Evolutionary conservation across 371 early-diverging fungal genomes (phyloP).

Genomic region (Lichtheimia hyalospora): DNA sequence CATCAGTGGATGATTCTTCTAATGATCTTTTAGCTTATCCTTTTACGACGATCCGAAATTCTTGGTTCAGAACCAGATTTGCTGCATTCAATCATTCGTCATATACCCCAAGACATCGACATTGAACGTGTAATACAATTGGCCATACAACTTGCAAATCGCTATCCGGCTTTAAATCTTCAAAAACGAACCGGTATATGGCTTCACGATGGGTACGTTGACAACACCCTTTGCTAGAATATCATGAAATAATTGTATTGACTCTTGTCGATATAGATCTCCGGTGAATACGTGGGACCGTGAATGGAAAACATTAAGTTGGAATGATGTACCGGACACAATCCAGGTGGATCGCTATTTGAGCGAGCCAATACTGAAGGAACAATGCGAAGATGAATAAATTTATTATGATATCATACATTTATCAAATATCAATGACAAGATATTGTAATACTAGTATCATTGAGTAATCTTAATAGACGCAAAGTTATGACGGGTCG

Average conservation of each 20-base stretch:
- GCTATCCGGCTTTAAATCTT: conserved; percentile 44
- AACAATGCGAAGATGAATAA: conserved; percentile 54
- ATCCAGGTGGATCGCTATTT: conserved; percentile 38
- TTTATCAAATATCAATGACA: no score
- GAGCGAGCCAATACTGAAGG: conserved; percentile 23
- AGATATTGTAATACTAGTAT: no score
- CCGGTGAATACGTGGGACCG: conserved; percentile 38
- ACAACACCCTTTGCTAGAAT: not conserved
- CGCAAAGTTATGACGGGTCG: no score
- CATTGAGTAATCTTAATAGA: no score
- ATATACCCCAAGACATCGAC: conserved; percentile 58
- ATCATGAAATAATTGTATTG: not conserved
- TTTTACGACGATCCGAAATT: conserved; percentile 52
- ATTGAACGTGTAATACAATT: conserved; percentile 49
- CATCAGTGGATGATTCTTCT: not conserved
- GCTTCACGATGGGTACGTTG: conserved; percentile 51
- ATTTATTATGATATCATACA: no score
- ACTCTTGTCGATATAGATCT: conserved; percentile 21
- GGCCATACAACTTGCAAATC: conserved; percentile 44
- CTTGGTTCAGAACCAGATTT: conserved; percentile 57
- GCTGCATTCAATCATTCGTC: conserved; percentile 60
- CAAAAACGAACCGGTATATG: conserved; percentile 57
- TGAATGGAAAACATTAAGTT: conserved; percentile 33
- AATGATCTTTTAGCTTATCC: conserved; percentile 39
- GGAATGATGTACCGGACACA: conserved; percentile 46